These are phyloP conservation scores for Exophiala bonariae DNA, from an alignment of 2,329 filamentous ascomycete genomes.

Conservation along the genomic window DNA sequence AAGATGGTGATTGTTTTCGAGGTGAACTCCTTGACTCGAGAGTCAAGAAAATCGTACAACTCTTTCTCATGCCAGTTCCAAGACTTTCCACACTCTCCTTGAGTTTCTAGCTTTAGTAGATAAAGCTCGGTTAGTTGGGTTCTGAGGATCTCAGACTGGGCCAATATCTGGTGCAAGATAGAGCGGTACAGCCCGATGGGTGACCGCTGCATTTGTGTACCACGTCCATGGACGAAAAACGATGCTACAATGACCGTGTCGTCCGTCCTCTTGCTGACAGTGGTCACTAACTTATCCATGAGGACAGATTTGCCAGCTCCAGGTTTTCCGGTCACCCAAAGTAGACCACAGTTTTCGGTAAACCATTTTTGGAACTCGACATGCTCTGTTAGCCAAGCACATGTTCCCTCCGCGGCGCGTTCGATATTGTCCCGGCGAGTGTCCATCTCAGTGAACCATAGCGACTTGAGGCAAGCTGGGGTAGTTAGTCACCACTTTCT, in stretches of 20 bases:
- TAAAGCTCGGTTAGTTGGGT: neutral
- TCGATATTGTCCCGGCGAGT: slow-evolving; percentile 39
- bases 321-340: slow-evolving; percentile 43
- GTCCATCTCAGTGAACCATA: slow-evolving; percentile 44
- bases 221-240: slow-evolving; percentile 54
- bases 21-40: neutral
- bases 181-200: slow-evolving; percentile 53
- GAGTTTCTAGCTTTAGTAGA: neutral
- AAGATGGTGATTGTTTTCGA: slow-evolving; percentile 1
- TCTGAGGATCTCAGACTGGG: neutral
- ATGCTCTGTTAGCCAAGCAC: slow-evolving; percentile 42
- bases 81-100: slow-evolving; percentile 1
- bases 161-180: slow-evolving; percentile 41
- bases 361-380: slow-evolving; percentile 40
- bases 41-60: slow-evolving; percentile 1
- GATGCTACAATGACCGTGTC: slow-evolving; percentile 32
- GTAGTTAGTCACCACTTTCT: no score
- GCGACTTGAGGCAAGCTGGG: slow-evolving; percentile 18
- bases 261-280: slow-evolving; percentile 17
- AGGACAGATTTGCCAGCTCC: slow-evolving; percentile 46
- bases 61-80: slow-evolving; percentile 3
- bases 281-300: slow-evolving; percentile 39
- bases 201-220: slow-evolving; percentile 46
- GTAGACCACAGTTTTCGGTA: slow-evolving; percentile 33
- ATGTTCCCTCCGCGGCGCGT: slow-evolving; percentile 38